phyloP scores from a whole-genome alignment of 768 basidiomycete species.

The Coprinopsis sp. region DNA sequence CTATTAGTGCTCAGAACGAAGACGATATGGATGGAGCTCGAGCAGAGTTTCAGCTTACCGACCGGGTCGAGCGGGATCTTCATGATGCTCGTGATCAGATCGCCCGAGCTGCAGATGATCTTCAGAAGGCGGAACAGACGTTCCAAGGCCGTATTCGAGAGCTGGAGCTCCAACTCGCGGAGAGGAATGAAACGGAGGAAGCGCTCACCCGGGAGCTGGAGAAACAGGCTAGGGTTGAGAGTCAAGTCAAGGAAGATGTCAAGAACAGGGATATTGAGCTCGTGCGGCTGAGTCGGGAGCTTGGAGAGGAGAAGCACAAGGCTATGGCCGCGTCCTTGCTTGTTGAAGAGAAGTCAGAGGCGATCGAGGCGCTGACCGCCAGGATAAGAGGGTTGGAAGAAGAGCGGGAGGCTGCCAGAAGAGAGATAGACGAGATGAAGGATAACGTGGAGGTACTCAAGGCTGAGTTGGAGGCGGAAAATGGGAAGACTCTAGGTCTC shows the following conservation, averaged over 20 bases:
- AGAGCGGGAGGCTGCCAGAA: neutral
- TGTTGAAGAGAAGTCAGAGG: neutral
- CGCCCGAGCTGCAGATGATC: neutral
- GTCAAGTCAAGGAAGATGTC: too few relatives aligned
- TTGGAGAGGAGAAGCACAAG: neutral
- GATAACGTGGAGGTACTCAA: too few relatives aligned
- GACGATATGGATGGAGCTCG: neutral
- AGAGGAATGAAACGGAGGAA: neutral
- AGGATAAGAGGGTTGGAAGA: neutral
- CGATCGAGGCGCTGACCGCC: neutral
- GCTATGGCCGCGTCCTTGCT: neutral
- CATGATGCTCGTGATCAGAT: neutral
- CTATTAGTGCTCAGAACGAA: neutral
- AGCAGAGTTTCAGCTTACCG: neutral
- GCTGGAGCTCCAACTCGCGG: neutral
- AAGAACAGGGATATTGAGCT: too few relatives aligned
- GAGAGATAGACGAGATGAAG: too few relatives aligned
- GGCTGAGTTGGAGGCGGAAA: too few relatives aligned
- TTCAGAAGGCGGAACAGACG: neutral
- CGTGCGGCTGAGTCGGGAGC: constrained; percentile 1
- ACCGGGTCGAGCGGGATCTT: neutral
- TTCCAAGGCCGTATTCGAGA: neutral
- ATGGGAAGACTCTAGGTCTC: too few relatives aligned
- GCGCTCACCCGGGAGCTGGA: neutral
- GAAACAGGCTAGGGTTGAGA: too few relatives aligned